A percentile compares a stretch with the other conserved stretches of the same genome.
Conservation (phyloP, 352 stramenopile species). For the Blastocystis sp. region DNA sequence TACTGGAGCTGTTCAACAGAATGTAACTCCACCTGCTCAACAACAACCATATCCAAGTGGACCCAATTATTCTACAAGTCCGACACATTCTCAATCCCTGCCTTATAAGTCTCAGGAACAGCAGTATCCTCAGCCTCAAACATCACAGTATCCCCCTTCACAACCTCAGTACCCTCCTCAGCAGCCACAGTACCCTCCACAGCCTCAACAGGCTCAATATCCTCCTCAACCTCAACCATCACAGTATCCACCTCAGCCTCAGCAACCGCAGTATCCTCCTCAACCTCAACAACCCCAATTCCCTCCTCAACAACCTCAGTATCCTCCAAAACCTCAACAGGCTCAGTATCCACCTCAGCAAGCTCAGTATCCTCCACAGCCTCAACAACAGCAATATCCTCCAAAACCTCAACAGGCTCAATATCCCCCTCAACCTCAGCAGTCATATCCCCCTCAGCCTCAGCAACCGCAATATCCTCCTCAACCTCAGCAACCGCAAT, state of each 20-base stretch:
- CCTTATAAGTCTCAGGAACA: background rate
- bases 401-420: background rate
- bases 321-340: constrained; percentile 1
- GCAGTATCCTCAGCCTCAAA: background rate
- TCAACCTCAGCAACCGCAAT: background rate
- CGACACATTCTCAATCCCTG: background rate
- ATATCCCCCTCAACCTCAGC: constrained; percentile 10
- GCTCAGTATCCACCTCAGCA: background rate
- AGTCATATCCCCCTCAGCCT: background rate
- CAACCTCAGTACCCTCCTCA: constrained; percentile 21
- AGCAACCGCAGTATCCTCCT: background rate
- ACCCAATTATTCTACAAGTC: background rate
- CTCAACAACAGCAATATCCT: background rate
- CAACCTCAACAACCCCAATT: background rate
- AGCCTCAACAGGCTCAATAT: background rate
- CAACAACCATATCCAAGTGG: background rate
- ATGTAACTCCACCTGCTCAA: background rate
- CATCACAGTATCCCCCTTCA: background rate
- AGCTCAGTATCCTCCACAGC: background rate
- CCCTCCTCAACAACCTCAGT: background rate
- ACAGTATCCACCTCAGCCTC: background rate
- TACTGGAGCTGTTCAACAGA: background rate
- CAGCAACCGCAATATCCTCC: background rate
- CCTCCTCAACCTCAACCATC: background rate
- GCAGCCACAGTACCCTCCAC: background rate